Evolutionary conservation across 192 early-diverging fungal genomes (phyloP).

Genomic region (Entomortierella beljakovae): DNA sequence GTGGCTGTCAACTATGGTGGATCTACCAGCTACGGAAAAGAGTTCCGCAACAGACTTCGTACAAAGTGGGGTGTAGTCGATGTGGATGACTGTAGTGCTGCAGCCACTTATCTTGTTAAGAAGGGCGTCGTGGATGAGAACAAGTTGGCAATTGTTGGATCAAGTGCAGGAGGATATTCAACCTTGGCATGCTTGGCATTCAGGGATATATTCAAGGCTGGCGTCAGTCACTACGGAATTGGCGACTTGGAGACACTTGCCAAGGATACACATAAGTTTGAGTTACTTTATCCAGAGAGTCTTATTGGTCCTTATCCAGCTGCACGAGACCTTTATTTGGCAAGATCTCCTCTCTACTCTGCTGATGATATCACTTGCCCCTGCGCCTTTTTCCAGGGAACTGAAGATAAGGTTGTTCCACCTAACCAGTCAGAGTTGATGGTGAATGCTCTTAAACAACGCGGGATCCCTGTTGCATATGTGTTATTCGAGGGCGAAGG

Average conservation of each 20-base stretch:
- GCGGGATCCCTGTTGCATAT: slow-evolving; percentile 69
- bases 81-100: slow-evolving; percentile 81
- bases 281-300: slow-evolving; percentile 68
- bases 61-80: slow-evolving; percentile 82
- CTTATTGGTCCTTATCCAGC: slow-evolving; percentile 73
- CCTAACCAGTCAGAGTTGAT: slow-evolving; percentile 81
- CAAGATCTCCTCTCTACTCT: slow-evolving; percentile 73
- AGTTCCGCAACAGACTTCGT: slow-evolving; percentile 77
- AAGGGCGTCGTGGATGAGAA: slow-evolving; percentile 67
- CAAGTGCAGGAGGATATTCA: slow-evolving; percentile 74
- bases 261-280: slow-evolving; percentile 88
- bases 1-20: slow-evolving; percentile 87
- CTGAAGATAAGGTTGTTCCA: slow-evolving; percentile 81
- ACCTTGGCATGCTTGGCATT: slow-evolving; percentile 70
- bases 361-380: slow-evolving; percentile 72
- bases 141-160: slow-evolving; percentile 75
- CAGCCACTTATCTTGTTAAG: slow-evolving; percentile 70
- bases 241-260: slow-evolving; percentile 74
- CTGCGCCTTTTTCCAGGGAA: slow-evolving; percentile 79
- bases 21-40: slow-evolving; percentile 78
- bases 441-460: slow-evolving; percentile 72
- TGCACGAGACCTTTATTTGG: slow-evolving; percentile 63
- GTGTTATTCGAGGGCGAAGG: slow-evolving; percentile 74
- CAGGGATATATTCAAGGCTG: slow-evolving; percentile 78
- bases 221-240: slow-evolving; percentile 78